Evolutionary conservation across 2,329 filamentous ascomycete species (phyloP), one percentile per base, ranked within the genome.

Genomic region (Bipolaris oryzae): DNA sequence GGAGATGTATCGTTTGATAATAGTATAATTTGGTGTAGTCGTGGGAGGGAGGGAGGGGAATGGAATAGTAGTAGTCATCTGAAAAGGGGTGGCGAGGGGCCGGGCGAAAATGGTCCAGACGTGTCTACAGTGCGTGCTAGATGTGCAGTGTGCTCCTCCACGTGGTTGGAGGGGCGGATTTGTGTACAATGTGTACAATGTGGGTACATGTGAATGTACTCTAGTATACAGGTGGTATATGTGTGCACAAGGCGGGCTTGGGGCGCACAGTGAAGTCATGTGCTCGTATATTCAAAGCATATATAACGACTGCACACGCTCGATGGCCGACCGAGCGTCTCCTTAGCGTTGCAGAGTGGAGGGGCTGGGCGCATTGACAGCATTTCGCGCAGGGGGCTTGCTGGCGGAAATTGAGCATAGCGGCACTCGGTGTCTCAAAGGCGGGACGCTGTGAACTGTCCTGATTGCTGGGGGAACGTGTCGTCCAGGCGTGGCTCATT

Each of bases 341-440:
- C 28, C 13, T 13, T 31, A n/a, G 21, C 39, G 21, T 25, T 21
- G 39, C 39, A 23, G 39, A 15, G 21, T 42, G 39, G 39, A 34
- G 21, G 53, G 33, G 21, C 43, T 35, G 54, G 20, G 44, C 48
- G 54, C 54, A 57, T 46, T 46, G 54, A 52, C 50, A 52, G 50
- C 55, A 28, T 15, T 7, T 0, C 3, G 15, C 16, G 42, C 28
- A 50, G 55, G 55, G 55, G 55, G 50, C 15, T 7, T 25, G 50
- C 50, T 50, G 45, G 55, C 55, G 55, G 55, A 57, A 57, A 57
- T 57, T 57, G 55, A 38, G 44, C 3, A 31, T 50, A 57, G 54
- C 50, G 54, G 54, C 44, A 53, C 23, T 46, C 50, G 50, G 55
- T 57, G 55, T 54, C 44, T 54, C 55, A 50, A 38, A 28, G 37